phyloP scores from a whole-genome alignment of 768 basidiomycete genomes.

The Rhizopogon vesiculosus region DNA sequence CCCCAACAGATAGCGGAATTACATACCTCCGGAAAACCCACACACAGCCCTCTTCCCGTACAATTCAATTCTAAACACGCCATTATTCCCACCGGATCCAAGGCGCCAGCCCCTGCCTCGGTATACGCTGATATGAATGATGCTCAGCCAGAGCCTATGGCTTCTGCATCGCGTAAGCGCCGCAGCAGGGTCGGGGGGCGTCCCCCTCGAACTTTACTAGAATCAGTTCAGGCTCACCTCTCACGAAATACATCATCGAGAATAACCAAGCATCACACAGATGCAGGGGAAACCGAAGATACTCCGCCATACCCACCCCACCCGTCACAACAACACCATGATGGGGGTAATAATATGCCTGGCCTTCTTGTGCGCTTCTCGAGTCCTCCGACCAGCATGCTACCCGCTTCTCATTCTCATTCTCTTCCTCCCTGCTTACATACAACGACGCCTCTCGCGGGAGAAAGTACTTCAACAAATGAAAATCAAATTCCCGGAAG shows the following conservation, averaged over 20 bases:
- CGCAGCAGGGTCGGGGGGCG: constrained; percentile 4
- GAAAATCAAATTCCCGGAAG: neutral
- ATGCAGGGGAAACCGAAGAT: neutral
- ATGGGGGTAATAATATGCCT: neutral
- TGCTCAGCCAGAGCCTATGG: constrained; percentile 9
- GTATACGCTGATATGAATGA: constrained; percentile 8
- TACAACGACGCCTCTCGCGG: neutral
- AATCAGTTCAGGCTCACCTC: constrained; percentile 48
- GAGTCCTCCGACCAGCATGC: neutral
- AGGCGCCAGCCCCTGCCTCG: neutral
- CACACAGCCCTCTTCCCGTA: neutral
- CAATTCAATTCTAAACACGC: neutral
- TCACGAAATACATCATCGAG: constrained; percentile 6
- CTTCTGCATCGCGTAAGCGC: constrained; percentile 18
- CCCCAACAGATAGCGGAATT: neutral
- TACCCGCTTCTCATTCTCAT: neutral
- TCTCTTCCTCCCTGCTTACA: neutral
- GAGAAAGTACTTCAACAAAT: neutral
- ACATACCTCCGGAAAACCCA: neutral
- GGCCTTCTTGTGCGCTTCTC: constrained; percentile 4
- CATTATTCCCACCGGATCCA: neutral
- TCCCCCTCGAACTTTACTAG: constrained; percentile 35
- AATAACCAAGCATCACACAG: neutral
- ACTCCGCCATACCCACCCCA: neutral
- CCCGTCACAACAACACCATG: neutral